Evolutionary conservation across 176 grass and related monocot genomes (phyloP), one percentile per base, ranked within the genome.

Genomic region (Cymbopogon citratus): DNA sequence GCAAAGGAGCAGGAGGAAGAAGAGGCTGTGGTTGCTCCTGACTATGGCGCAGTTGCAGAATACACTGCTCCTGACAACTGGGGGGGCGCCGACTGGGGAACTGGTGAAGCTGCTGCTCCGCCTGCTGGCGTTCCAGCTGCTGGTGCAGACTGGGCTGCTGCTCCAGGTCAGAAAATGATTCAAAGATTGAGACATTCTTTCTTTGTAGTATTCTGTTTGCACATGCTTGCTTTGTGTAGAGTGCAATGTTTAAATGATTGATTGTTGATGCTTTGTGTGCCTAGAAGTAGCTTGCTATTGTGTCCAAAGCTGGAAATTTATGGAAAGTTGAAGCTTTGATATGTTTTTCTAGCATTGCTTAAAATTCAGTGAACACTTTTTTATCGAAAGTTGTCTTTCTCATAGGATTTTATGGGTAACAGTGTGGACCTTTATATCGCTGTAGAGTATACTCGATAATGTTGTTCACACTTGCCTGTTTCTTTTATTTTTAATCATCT

Each of bases 1-100:
- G 85, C 94, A 2, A 97, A 97, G 87, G 91, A 97, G 75, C 85
- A 79, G 3, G 94, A 93, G 74, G 94, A 97, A 36, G 94, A 91
- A 63, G 91, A 94, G 35, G 88, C 84, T 67, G 34, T 84, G 51
- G 77, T 72, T 41, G 90, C 54, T 24, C 85, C 91, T 26, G 83
- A 91, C 5, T 93, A 94, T 23, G 87, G 76, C 12, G 82, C 49
- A 11, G 76, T 75, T 69, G 60, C 79, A 33, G 88, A 90, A 66
- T 90, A 82, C 51, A 27, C 78, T 86, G 88, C 73, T 2, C 82
- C 82, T 1, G 88, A 82, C n/a, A 90, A 63, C 79, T 90, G 88
- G 75, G 91, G 87, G 24, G 39, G 39, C 12, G 77, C 68, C 28
- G 89, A 86, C 5, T 87, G 81, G 62, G 76, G 66, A 1, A 59